Base-by-base conservation (phyloP, 2,329 filamentous ascomycete genomes). In the Ophiosphaerella korrae region DNA sequence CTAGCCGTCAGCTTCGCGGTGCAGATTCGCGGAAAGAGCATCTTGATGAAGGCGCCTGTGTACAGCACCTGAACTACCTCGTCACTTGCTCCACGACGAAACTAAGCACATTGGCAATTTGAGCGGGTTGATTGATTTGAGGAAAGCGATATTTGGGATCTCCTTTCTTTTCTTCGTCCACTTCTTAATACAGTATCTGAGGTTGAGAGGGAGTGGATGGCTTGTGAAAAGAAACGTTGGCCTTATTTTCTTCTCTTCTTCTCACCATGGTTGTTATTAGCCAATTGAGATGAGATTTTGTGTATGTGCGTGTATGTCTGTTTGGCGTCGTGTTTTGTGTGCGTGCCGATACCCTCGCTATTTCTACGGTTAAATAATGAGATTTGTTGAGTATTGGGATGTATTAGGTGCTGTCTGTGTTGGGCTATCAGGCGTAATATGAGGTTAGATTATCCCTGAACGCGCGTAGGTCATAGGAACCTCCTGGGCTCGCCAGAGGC, bases 31-130 rank as follows among this genome's bases (percentile, higher is more conserved):
- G 77, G 77, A n/a, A 75, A 78, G 56, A 75, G 72, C 36, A 75
- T 81, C 31, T 60, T 81, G 58, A 75, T 78, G 45, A 80, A 80
- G 63, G 78, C 79, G 46, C 77, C 78, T 5, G 77, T 80, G 11
- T 80, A 72, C 58, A 72, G 67, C 61, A 72, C 68, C 32, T 71
- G 56, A 67, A 40, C 11, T 11, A 7, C n/a, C 12, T 38, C 13
- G 42, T 8, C 38, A 23, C 14, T 14, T 21, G 7, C 37, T 38
- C 13, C 43, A 26, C 16, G 38, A 45, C 29, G 44, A 45, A 32
- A 29, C 31, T 43, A 34, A 42, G 35, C 35, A 45, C 39, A 46
- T 58, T 57, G 50, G 40, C 18, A 21, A 52, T 60, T 24, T 53
- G 50, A 58, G 53, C 51, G 53, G 62, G 50, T 57, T 18, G n/a